Evolutionary conservation across 1,284 basidiomycete species (phyloP).

Genomic region (Leccinum variabile): DNA sequence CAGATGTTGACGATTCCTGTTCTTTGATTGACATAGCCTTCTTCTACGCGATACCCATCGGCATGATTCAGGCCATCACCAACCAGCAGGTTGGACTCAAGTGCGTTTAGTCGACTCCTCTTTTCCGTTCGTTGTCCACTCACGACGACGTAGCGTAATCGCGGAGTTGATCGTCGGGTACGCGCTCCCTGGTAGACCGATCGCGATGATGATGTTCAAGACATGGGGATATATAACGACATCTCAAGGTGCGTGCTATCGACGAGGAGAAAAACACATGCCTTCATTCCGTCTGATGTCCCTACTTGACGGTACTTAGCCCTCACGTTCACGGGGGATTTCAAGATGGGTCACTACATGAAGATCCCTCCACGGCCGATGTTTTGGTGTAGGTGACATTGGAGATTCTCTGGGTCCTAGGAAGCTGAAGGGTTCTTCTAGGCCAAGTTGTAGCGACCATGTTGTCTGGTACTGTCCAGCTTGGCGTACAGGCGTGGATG

Average conservation of each 20-base stretch:
- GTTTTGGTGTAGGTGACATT: slow-evolving; percentile 34
- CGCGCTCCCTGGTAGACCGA: slow-evolving; percentile 43
- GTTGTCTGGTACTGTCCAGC: slow-evolving; percentile 43
- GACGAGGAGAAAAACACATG: too few relatives aligned
- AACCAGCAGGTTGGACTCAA: slow-evolving; percentile 54
- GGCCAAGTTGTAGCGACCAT: slow-evolving; percentile 45
- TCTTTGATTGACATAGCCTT: slow-evolving; percentile 30
- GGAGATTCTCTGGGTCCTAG: neutral
- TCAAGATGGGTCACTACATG: slow-evolving; percentile 54
- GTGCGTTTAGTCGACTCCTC: slow-evolving; percentile 3
- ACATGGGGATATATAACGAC: slow-evolving; percentile 42
- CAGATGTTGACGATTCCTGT: neutral
- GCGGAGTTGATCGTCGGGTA: slow-evolving; percentile 51
- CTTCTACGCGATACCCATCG: slow-evolving; percentile 58
- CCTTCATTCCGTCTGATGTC: slow-evolving; percentile 22
- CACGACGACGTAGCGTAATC: slow-evolving; percentile 33
- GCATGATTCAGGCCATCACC: slow-evolving; percentile 35
- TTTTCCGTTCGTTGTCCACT: neutral
- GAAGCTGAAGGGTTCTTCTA: slow-evolving; percentile 4
- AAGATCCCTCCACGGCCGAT: slow-evolving; percentile 53
- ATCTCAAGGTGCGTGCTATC: slow-evolving; percentile 32
- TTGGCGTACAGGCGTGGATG: slow-evolving; percentile 48
- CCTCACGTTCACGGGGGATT: slow-evolving; percentile 43
- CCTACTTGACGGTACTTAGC: slow-evolving; percentile 18
- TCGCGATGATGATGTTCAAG: slow-evolving; percentile 47